Percentiles rank a stretch among this genome's conserved stretches.
Conservation (phyloP, 345 rosid species). For the Populus euphratica region DNA sequence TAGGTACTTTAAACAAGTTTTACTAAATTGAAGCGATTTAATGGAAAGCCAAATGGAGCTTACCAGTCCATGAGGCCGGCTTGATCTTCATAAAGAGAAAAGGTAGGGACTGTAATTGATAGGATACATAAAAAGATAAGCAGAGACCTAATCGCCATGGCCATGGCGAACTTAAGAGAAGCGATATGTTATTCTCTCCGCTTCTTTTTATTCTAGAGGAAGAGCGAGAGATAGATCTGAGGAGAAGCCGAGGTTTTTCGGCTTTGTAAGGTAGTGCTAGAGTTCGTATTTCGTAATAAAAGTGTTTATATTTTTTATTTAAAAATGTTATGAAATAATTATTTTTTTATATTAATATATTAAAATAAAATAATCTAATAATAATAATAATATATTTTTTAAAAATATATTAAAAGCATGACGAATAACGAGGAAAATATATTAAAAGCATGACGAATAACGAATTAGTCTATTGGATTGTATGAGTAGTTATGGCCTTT, state of each 20-base stretch:
- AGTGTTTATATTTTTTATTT: too few relatives aligned
- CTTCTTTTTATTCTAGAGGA: not conserved
- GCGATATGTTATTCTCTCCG: not conserved
- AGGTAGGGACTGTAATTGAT: constrained; percentile 37
- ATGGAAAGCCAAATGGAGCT: constrained; percentile 5
- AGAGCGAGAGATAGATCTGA: constrained; percentile 16
- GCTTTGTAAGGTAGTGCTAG: not conserved
- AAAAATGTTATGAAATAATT: too few relatives aligned
- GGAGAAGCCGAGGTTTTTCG: not conserved
- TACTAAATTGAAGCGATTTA: not conserved
- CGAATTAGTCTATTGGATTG: too few relatives aligned
- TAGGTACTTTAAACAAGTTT: not conserved
- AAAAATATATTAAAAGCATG: too few relatives aligned
- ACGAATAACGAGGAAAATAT: too few relatives aligned
- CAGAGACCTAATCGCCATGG: constrained; percentile 55
- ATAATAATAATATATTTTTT: too few relatives aligned
- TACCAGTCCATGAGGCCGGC: constrained; percentile 97
- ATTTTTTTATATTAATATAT: too few relatives aligned
- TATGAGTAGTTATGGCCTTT: too few relatives aligned
- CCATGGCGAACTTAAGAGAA: constrained; percentile 21
- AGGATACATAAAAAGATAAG: constrained; percentile 34
- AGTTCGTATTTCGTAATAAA: too few relatives aligned
- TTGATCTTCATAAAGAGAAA: constrained; percentile 89
- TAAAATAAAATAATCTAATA: too few relatives aligned
- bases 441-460: too few relatives aligned